Evolutionary conservation across 2,329 filamentous ascomycete genomes (phyloP).

Genomic region (Colletotrichum lentis): DNA sequence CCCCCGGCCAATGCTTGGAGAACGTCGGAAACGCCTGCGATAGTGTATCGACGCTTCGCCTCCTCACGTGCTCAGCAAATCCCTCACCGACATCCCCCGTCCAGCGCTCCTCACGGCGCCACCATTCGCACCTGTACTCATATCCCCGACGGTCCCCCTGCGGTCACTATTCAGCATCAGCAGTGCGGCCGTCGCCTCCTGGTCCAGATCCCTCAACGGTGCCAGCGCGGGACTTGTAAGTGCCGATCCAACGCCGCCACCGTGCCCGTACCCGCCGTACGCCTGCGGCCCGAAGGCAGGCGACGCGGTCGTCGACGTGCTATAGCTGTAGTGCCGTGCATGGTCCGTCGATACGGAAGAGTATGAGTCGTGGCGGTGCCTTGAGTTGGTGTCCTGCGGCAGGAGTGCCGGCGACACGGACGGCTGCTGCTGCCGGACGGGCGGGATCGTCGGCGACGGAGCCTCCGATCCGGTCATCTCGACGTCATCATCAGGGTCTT

Average conservation of each 20-base stretch:
- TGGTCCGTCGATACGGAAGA: slow-evolving; percentile 61
- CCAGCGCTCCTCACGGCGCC: slow-evolving; percentile 51
- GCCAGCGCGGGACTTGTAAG: slow-evolving; percentile 66
- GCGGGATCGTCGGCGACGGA: slow-evolving; percentile 57
- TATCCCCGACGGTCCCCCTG: slow-evolving; percentile 54
- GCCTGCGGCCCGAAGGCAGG: slow-evolving; percentile 65
- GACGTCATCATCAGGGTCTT: slow-evolving; percentile 59
- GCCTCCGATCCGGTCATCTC: slow-evolving; percentile 66
- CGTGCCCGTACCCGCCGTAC: slow-evolving; percentile 52
- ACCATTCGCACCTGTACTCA: slow-evolving; percentile 55
- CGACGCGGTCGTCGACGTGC: slow-evolving; percentile 58
- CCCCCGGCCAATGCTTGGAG: neutral
- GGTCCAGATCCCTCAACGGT: slow-evolving; percentile 66
- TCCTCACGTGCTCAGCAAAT: slow-evolving; percentile 61
- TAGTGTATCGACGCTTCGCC: neutral
- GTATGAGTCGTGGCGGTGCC: slow-evolving; percentile 59
- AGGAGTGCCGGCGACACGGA: slow-evolving; percentile 62
- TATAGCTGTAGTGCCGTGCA: slow-evolving; percentile 58
- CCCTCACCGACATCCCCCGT: slow-evolving; percentile 63
- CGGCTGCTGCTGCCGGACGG: slow-evolving; percentile 50
- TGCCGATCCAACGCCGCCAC: slow-evolving; percentile 54
- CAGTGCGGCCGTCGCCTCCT: slow-evolving; percentile 85
- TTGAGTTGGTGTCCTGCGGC: slow-evolving; percentile 52
- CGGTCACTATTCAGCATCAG: slow-evolving; percentile 88
- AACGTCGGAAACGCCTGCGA: neutral